Evolutionary conservation across 495 filamentous ascomycete species (phyloP).

Genomic region (Aspergillus cavernicola): DNA sequence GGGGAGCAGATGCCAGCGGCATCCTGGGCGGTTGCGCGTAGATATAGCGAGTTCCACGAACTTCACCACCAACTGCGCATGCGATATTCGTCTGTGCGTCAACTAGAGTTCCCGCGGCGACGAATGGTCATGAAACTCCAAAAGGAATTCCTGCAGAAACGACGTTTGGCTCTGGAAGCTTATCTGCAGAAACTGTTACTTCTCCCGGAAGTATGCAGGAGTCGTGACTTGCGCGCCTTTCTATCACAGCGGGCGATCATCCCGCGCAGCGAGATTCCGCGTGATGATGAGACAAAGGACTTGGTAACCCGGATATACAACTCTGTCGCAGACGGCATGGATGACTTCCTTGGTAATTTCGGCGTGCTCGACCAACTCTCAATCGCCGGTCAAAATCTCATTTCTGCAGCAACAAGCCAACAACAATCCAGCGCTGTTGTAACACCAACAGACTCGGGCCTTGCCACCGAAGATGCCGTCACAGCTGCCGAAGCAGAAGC

Average conservation of each 20-base stretch:
- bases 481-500: constrained; percentile 88
- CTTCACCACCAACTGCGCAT: constrained; percentile 84
- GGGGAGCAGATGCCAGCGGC: constrained; percentile 86
- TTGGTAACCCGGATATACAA: constrained; percentile 94
- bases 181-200: constrained; percentile 82
- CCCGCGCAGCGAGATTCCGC: constrained; percentile 50
- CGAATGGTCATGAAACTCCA: constrained; percentile 95
- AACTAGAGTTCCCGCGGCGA: constrained; percentile 86
- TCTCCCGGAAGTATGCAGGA: constrained; percentile 90
- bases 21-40: constrained; percentile 71
- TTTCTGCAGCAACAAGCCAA: constrained; percentile 82
- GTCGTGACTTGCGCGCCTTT: constrained; percentile 87
- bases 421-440: constrained; percentile 23
- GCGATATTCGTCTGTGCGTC: constrained; percentile 79
- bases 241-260: constrained; percentile 83
- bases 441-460: constrained; percentile 30
- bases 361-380: constrained; percentile 94
- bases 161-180: constrained; percentile 73
- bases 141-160: constrained; percentile 88
- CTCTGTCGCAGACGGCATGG: constrained; percentile 95
- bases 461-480: constrained; percentile 56
- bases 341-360: constrained; percentile 93
- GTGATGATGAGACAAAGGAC: constrained; percentile 67
- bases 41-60: constrained; percentile 96
- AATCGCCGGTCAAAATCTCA: constrained; percentile 85